Base-by-base conservation (phyloP, 2,329 filamentous ascomycete species). In the Cercospora zeae-maydis region DNA sequence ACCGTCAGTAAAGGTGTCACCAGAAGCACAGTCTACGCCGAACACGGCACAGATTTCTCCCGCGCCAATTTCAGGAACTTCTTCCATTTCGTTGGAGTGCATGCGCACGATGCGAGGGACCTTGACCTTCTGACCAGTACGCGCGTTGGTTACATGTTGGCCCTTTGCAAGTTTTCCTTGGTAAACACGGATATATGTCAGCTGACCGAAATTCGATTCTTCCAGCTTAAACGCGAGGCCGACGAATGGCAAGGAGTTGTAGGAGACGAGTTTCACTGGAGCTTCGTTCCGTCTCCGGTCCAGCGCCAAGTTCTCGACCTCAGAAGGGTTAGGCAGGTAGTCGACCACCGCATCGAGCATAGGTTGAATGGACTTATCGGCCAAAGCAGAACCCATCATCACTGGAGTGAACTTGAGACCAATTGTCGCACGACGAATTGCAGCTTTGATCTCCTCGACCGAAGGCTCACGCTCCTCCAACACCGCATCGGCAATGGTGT, bases 71-170 rank as follows among this genome's bases (percentile, higher is more conserved):
- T 97, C 93, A 61, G 80, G 83, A 31, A 97, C 92, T 74, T 99
- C 95, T 78, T 99, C 95, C 93, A 99, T 96, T 75, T 99, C 95
- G 75, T 98, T 96, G 51, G 93, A 96, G 82, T 99, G 95, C 95
- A 99, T 99, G 66, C 95, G 92, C 66, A 99, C 95, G 72, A 99
- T 98, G 74, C 93, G 90, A 19, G 95, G 95, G 62, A 99, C 89
- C 79, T 96, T 93, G 75, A 99, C 89, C 82, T 93, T 97, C 84
- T 97, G 96, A 78, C 93, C 90, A 67, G 87, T 96, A 71, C 93
- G 88, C 8, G 93, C 93, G 78, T 98, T 99, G 85, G 89, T 96
- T 60, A 99, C 87, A 75, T 93, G 92, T 74, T 89, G 85, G 55
- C 93, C 91, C 83, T 96, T 98, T 76, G 83, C 89, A 64, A 99